Percentiles rank a stretch among this genome's conserved stretches.
phyloP scores from a whole-genome alignment of 495 filamentous ascomycete genomes.

The Aspergillus biplanus region DNA sequence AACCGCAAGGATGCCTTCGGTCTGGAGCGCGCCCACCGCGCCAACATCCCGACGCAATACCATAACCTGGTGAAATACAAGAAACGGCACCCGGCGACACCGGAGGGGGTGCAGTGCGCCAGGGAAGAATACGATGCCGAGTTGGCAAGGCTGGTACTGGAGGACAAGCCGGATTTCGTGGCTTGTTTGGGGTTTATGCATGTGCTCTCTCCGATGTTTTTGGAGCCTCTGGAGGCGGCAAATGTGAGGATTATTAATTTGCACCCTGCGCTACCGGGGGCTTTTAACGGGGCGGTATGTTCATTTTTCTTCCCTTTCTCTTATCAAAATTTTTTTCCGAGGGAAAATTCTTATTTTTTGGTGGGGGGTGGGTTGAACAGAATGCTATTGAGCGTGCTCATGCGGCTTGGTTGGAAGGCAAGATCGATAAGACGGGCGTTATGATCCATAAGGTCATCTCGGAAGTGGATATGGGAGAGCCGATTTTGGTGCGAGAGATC shows the following conservation, averaged over 20 bases:
- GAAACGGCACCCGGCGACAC: slow-evolving; percentile 49
- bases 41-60: slow-evolving; percentile 78
- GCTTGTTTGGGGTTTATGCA: slow-evolving; percentile 60
- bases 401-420: slow-evolving; percentile 70
- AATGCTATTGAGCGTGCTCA: slow-evolving; percentile 79
- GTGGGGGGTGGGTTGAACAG: slow-evolving; percentile 18
- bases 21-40: slow-evolving; percentile 68
- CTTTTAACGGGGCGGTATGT: slow-evolving; percentile 73
- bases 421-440: slow-evolving; percentile 80
- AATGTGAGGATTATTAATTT: slow-evolving; percentile 80
- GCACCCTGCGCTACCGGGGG: slow-evolving; percentile 77
- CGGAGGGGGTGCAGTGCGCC: slow-evolving; percentile 53
- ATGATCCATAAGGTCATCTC: slow-evolving; percentile 92
- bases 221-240: slow-evolving; percentile 64
- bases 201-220: slow-evolving; percentile 64
- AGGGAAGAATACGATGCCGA: slow-evolving; percentile 79
- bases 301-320: slow-evolving; percentile 4
- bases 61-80: slow-evolving; percentile 81
- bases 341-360: slow-evolving; percentile 2
- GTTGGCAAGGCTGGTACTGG: slow-evolving; percentile 70
- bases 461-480: slow-evolving; percentile 80
- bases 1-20: slow-evolving; percentile 84
- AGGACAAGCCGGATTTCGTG: slow-evolving; percentile 70
- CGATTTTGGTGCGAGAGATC: slow-evolving; percentile 74
- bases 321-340: background rate